Conservation (phyloP, 208 protist species). For the Strigomonas galati region DNA sequence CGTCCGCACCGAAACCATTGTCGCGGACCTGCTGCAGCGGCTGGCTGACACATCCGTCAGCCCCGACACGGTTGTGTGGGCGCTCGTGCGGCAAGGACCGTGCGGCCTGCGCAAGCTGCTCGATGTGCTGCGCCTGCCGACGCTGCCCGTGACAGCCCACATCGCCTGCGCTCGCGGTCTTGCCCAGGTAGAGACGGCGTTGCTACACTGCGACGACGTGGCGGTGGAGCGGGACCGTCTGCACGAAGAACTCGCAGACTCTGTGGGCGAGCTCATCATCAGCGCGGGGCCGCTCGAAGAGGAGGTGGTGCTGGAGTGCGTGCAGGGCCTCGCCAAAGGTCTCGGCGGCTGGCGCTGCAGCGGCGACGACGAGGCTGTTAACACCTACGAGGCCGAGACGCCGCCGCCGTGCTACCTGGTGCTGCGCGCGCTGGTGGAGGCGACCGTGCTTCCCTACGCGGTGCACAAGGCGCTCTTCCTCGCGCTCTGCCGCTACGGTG, state of each 20-base stretch:
- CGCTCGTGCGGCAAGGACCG: conserved; percentile 43
- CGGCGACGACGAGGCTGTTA: conserved; percentile 29
- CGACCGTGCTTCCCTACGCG: conserved; percentile 34
- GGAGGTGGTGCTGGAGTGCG: conserved; percentile 50
- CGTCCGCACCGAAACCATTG: neutral
- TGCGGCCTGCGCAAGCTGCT: conserved; percentile 38
- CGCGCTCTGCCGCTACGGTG: conserved; percentile 57
- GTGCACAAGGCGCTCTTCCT: conserved; percentile 56
- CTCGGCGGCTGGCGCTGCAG: neutral
- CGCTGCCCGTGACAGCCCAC: conserved; percentile 22
- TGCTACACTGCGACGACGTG: conserved; percentile 15
- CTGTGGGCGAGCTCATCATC: conserved; percentile 30
- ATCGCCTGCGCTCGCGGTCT: conserved; percentile 37
- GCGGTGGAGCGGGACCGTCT: conserved; percentile 16
- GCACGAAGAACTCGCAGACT: conserved; percentile 39
- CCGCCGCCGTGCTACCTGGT: conserved; percentile 49
- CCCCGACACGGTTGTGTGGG: conserved; percentile 44
- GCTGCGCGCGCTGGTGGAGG: conserved; percentile 42
- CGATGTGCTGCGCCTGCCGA: conserved; percentile 15
- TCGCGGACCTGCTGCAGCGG: conserved; percentile 7
- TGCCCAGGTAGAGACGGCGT: conserved; percentile 27
- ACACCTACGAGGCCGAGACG: conserved; percentile 32
- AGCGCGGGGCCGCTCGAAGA: conserved; percentile 34
- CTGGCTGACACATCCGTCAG: conserved; percentile 22
- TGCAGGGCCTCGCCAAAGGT: conserved; percentile 17